A percentile compares a stretch with the other conserved stretches of the same genome.
Conservation (phyloP, 2,329 filamentous ascomycete species). For the Diplodia mutila region DNA sequence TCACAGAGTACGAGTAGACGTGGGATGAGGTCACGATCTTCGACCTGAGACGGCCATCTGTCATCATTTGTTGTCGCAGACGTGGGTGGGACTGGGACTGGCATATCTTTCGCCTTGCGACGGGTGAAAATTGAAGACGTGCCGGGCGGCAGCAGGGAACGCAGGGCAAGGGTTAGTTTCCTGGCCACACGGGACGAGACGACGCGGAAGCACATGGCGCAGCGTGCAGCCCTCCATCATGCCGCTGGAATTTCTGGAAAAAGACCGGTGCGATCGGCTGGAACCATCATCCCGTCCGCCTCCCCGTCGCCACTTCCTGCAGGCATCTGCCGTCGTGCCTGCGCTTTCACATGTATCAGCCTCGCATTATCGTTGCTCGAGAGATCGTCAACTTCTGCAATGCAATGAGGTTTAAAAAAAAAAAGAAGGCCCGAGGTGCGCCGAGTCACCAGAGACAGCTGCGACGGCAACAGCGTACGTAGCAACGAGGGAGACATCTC, state of each 20-base stretch:
- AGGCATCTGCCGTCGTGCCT: too few species aligned
- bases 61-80: background rate
- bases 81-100: background rate
- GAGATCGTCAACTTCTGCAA: background rate
- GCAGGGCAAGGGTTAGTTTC: background rate
- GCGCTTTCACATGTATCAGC: background rate
- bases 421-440: background rate
- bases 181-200: constrained; percentile 7
- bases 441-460: background rate
- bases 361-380: background rate
- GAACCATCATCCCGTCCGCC: background rate
- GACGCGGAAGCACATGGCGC: constrained; percentile 11
- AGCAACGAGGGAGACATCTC: background rate
- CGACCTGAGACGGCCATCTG: background rate
- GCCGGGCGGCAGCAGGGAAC: too few species aligned
- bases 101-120: background rate
- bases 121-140: too few species aligned
- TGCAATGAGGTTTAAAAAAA: background rate
- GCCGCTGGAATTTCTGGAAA: constrained; percentile 12
- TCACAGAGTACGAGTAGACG: background rate
- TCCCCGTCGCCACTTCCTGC: background rate
- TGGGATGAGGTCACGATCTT: constrained; percentile 2
- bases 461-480: background rate
- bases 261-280: background rate
- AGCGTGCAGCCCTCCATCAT: background rate